Conservation (phyloP, 495 filamentous ascomycete genomes). For the Pyronema domesticum region DNA sequence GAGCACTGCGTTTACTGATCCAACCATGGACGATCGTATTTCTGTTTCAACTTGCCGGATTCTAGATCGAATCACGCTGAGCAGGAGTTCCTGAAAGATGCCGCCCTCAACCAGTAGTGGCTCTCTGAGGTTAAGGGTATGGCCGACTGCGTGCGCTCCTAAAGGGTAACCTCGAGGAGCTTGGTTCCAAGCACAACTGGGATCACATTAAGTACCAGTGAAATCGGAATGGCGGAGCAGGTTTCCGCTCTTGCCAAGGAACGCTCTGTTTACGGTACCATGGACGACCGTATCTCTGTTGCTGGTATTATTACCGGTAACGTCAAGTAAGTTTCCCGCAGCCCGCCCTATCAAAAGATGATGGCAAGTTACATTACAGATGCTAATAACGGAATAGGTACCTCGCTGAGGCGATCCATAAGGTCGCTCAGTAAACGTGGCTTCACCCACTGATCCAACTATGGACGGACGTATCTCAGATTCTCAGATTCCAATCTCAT, state of each 20-base stretch:
- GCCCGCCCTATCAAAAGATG: too few species aligned
- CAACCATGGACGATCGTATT: too few species aligned
- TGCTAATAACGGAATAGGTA: background rate
- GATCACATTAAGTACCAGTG: slow-evolving; percentile 92
- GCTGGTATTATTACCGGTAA: slow-evolving; percentile 89
- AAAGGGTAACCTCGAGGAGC: slow-evolving; percentile 80
- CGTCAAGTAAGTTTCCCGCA: slow-evolving; percentile 44
- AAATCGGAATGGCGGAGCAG: slow-evolving; percentile 93
- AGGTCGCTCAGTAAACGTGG: slow-evolving; percentile 63
- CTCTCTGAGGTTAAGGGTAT: slow-evolving; percentile 92
- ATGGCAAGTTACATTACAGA: too few species aligned
- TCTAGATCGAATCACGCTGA: too few species aligned
- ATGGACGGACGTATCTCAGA: too few species aligned
- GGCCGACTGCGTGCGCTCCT: slow-evolving; percentile 90
- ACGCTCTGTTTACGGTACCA: slow-evolving; percentile 95
- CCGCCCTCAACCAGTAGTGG: slow-evolving; percentile 80
- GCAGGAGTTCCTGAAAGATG: too few species aligned
- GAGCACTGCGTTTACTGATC: too few species aligned
- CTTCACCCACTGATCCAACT: too few species aligned
- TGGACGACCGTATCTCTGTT: slow-evolving; percentile 92
- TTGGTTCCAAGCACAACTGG: slow-evolving; percentile 93
- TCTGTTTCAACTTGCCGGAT: too few species aligned
- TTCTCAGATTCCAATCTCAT: too few species aligned
- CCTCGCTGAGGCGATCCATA: slow-evolving; percentile 86
- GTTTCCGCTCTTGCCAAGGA: slow-evolving; percentile 84